These are phyloP conservation scores for Cyberlindnera maritima DNA, from an alignment of 805 yeast species.

Conservation along the genomic window DNA sequence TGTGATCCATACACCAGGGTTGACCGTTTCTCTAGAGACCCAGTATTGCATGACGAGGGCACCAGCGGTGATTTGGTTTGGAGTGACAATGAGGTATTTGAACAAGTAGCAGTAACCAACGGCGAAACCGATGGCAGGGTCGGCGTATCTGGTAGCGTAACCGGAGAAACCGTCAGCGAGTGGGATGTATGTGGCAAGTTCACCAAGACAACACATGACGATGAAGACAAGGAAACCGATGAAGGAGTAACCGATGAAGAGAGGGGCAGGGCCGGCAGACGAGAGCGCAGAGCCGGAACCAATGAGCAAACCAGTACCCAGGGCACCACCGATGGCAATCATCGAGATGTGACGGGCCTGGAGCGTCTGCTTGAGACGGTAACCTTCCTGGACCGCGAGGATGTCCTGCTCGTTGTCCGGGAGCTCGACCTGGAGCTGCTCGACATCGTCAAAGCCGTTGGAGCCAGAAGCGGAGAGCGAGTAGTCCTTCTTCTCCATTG, in stretches of 20 bases:
- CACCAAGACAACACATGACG: slow-evolving; percentile 68
- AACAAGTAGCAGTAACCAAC: slow-evolving; percentile 30
- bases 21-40: slow-evolving; percentile 39
- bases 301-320: slow-evolving; percentile 69
- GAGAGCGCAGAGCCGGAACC: slow-evolving; percentile 60
- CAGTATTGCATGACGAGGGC: slow-evolving; percentile 51
- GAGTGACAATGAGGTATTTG: slow-evolving; percentile 27
- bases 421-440: slow-evolving; percentile 8
- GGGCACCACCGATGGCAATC: slow-evolving; percentile 70
- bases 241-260: slow-evolving; percentile 59
- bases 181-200: slow-evolving; percentile 66
- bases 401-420: slow-evolving; percentile 18
- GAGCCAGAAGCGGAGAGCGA: slow-evolving; percentile 1
- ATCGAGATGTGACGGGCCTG: slow-evolving; percentile 56
- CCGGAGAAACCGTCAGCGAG: slow-evolving; percentile 64
- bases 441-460: slow-evolving; percentile 14
- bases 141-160: slow-evolving; percentile 47
- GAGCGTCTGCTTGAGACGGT: slow-evolving; percentile 30
- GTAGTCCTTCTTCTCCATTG: slow-evolving; percentile 7
- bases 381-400: slow-evolving; percentile 26
- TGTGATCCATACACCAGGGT: slow-evolving; percentile 61
- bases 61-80: slow-evolving; percentile 52
- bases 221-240: slow-evolving; percentile 72
- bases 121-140: slow-evolving; percentile 29
- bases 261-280: slow-evolving; percentile 57